These are phyloP conservation scores for Mariannaea elegans DNA, from an alignment of 2,329 filamentous ascomycete genomes.

Conservation along the genomic window DNA sequence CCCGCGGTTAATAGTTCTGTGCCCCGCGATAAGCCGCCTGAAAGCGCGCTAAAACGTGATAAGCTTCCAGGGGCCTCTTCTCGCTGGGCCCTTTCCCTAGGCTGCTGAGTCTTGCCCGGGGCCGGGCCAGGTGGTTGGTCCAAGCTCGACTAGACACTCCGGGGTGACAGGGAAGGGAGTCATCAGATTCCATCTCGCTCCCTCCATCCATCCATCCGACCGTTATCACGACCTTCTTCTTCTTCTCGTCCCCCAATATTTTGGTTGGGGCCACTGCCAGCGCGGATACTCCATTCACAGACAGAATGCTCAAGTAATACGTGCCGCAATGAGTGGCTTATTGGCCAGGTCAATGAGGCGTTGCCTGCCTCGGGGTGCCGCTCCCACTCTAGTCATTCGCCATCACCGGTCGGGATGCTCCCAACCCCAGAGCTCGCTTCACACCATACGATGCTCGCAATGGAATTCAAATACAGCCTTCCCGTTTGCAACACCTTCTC, in stretches of 20 bases:
- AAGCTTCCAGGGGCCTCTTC: constrained; percentile 1
- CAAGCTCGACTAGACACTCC: constrained; percentile 12
- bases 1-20: constrained; percentile 9
- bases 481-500: background rate
- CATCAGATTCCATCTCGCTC: background rate
- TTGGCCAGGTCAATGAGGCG: constrained; percentile 34
- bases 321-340: constrained; percentile 35
- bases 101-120: background rate
- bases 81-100: background rate
- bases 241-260: background rate
- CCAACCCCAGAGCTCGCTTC: background rate
- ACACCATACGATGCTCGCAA: constrained; percentile 10
- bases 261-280: no score
- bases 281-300: no score
- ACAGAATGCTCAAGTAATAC: constrained; percentile 20
- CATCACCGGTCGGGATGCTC: constrained; percentile 9
- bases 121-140: constrained; percentile 9
- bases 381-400: constrained; percentile 11
- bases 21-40: constrained; percentile 26
- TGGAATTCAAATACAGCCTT: background rate
- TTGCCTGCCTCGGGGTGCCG: constrained; percentile 28
- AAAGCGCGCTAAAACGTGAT: constrained; percentile 24
- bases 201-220: constrained; percentile 9
- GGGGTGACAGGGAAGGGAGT: constrained; percentile 7
- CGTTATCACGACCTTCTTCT: background rate